Percentiles rank a stretch among this genome's conserved stretches.
Evolutionary conservation across 805 yeast species (phyloP).

Genomic region (Wickerhamomyces xylosicus): DNA sequence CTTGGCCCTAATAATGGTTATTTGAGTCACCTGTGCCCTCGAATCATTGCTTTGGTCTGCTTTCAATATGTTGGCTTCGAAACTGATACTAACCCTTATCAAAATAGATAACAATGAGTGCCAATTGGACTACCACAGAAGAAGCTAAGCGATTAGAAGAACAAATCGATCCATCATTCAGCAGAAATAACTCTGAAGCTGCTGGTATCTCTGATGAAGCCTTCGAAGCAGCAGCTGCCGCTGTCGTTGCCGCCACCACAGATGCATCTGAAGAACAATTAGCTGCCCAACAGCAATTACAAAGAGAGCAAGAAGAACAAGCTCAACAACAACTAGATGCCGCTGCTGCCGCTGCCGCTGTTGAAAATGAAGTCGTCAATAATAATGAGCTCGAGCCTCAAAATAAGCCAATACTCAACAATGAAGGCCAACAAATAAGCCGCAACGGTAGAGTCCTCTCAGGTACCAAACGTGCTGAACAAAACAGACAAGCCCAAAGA

Average conservation of each 20-base stretch:
- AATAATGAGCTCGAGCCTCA: not conserved
- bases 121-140: slow-evolving; percentile 4
- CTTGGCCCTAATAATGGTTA: no score
- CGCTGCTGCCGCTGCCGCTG: slow-evolving; percentile 8
- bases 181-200: slow-evolving; percentile 9
- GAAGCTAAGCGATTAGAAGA: slow-evolving; percentile 16
- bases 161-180: slow-evolving; percentile 22
- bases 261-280: slow-evolving; percentile 2
- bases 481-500: slow-evolving; percentile 84
- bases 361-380: not conserved
- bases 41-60: not conserved
- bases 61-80: not conserved
- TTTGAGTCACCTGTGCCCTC: no score
- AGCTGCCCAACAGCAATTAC: slow-evolving; percentile 4
- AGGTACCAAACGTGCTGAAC: slow-evolving; percentile 78
- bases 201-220: slow-evolving; percentile 12
- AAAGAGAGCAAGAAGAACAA: slow-evolving; percentile 4
- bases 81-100: not conserved
- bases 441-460: slow-evolving; percentile 31
- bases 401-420: not conserved
- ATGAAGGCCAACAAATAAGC: slow-evolving; percentile 7
- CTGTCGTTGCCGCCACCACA: slow-evolving; percentile 19
- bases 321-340: slow-evolving; percentile 3
- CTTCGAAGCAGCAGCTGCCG: slow-evolving; percentile 27
- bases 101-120: slow-evolving; percentile 1